These are phyloP conservation scores for Arabis alpina DNA, from an alignment of 345 rosid species.

Conservation along the genomic window DNA sequence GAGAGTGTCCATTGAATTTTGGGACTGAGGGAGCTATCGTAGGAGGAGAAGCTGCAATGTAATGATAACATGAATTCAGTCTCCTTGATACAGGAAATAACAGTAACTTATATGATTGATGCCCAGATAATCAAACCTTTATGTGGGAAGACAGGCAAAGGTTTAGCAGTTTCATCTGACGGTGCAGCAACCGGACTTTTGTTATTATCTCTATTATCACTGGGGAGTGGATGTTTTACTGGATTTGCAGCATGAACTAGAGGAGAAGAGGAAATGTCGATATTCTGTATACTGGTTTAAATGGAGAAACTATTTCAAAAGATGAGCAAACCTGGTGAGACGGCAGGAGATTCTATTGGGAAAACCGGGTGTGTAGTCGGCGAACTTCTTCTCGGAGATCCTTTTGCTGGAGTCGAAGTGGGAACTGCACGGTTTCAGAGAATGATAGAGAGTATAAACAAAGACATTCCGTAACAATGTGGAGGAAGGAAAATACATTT, in stretches of 20 bases:
- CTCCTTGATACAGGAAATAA: constrained; percentile 3
- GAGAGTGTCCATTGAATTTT: constrained; percentile 13
- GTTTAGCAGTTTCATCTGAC: constrained; percentile 45
- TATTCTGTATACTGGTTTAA: constrained; percentile 15
- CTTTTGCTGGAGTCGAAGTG: constrained; percentile 25
- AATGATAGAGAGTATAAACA: constrained; percentile 15
- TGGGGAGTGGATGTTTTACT: constrained; percentile 51
- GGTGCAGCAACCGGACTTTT: constrained; percentile 68
- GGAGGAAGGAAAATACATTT: neutral
- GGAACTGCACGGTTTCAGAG: constrained; percentile 26
- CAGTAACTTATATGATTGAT: constrained; percentile 13
- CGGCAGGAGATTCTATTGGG: constrained; percentile 35
- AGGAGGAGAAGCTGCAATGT: constrained; percentile 40
- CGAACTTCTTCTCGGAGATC: constrained; percentile 28
- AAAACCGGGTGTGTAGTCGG: constrained; percentile 33
- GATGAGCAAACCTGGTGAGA: constrained; percentile 40
- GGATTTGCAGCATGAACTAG: constrained; percentile 56
- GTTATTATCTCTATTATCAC: constrained; percentile 42
- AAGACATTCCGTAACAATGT: constrained; percentile 11
- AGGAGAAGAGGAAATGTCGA: constrained; percentile 21
- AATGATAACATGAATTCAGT: constrained; percentile 7
- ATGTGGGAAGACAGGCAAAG: constrained; percentile 51
- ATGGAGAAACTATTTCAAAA: constrained; percentile 26
- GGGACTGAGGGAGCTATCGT: constrained; percentile 33
- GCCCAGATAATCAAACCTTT: constrained; percentile 46